phyloP scores from a whole-genome alignment of 2,329 filamentous ascomycete species.

The Allantophomopsis lycopodina region DNA sequence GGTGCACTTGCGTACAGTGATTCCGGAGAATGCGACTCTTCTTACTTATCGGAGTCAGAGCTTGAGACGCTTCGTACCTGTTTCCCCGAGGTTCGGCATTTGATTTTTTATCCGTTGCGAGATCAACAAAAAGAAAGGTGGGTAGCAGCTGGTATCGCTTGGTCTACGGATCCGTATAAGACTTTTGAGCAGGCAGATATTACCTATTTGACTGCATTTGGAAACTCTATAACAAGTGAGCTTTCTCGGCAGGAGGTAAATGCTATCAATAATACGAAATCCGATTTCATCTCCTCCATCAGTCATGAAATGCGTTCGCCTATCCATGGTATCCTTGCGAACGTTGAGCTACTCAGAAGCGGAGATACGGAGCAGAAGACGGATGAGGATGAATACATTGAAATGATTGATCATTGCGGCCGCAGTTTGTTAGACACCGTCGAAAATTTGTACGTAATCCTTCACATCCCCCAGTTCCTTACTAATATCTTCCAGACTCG shows the following conservation, averaged over 20 bases:
- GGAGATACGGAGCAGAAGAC: slow-evolving; percentile 30
- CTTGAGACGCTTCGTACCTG: too few relatives aligned
- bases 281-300: slow-evolving; percentile 41
- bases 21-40: too few relatives aligned
- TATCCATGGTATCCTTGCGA: slow-evolving; percentile 39
- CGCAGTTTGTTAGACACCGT: slow-evolving; percentile 21
- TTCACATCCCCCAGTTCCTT: slow-evolving; percentile 22
- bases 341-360: slow-evolving; percentile 26
- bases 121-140: slow-evolving; percentile 29
- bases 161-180: slow-evolving; percentile 28
- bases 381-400: slow-evolving; percentile 22
- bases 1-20: too few relatives aligned
- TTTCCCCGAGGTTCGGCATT: slow-evolving; percentile 28
- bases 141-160: slow-evolving; percentile 34
- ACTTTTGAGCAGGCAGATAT: slow-evolving; percentile 26
- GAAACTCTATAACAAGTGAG: slow-evolving; percentile 36
- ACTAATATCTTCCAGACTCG: neutral
- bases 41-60: too few relatives aligned
- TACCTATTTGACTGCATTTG: slow-evolving; percentile 23
- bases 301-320: slow-evolving; percentile 42
- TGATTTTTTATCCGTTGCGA: slow-evolving; percentile 34
- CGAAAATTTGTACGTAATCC: slow-evolving; percentile 13
- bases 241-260: slow-evolving; percentile 29
- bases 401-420: slow-evolving; percentile 20
- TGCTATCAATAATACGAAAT: slow-evolving; percentile 33